Evolutionary conservation across 306 rosid species (phyloP).

Genomic region (Alnus rubra): DNA sequence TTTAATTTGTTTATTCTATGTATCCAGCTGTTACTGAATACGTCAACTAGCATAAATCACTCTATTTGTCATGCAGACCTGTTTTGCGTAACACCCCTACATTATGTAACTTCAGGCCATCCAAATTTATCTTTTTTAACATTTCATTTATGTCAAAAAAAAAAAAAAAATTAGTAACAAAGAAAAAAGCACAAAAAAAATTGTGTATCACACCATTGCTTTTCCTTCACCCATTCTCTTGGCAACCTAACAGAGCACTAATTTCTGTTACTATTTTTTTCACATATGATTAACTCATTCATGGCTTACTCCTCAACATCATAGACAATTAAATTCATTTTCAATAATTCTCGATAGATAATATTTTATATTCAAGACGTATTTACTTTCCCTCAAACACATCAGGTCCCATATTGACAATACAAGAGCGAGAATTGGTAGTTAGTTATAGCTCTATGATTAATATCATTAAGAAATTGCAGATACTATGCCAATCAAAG

Average conservation of each 20-base stretch:
- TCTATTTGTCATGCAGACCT: background rate
- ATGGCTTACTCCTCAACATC: background rate
- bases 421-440: background rate
- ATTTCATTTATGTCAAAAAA: too few species aligned
- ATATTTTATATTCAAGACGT: background rate
- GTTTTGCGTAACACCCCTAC: background rate
- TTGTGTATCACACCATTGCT: background rate
- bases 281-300: background rate
- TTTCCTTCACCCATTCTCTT: background rate
- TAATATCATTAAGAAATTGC: background rate
- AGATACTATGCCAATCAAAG: background rate
- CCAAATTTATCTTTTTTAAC: too few species aligned
- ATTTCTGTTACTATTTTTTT: background rate
- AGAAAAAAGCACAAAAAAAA: too few species aligned
- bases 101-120: too few species aligned
- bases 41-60: background rate
- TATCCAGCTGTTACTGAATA: background rate
- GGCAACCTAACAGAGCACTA: background rate
- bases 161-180: too few species aligned
- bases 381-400: background rate
- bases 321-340: background rate
- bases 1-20: conserved; percentile 1
- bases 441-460: background rate
- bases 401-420: background rate
- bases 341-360: background rate